Percentiles rank a stretch among this genome's conserved stretches.
Conservation (phyloP, 441 rosid species). For the Eutrema salsugineum region DNA sequence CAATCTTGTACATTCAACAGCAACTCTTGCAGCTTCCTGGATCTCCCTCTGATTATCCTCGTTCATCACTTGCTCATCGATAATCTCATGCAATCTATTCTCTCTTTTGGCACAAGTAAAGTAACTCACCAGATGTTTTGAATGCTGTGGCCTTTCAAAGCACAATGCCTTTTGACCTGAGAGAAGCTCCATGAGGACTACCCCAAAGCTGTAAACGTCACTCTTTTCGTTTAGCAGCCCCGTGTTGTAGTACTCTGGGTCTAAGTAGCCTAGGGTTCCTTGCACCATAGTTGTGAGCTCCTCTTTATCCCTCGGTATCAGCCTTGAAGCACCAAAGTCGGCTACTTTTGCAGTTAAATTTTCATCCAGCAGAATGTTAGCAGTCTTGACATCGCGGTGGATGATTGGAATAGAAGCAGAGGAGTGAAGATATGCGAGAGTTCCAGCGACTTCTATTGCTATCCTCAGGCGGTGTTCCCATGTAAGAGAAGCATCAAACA, state of each 20-base stretch:
- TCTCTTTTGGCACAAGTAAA: constrained; percentile 4
- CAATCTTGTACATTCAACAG: constrained; percentile 6
- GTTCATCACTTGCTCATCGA: background rate
- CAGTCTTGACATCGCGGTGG: constrained; percentile 25
- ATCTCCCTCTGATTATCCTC: background rate
- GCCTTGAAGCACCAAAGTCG: constrained; percentile 17
- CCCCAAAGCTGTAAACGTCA: constrained; percentile 21
- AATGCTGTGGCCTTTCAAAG: background rate
- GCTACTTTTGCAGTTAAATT: constrained; percentile 24
- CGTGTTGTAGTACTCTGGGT: constrained; percentile 15
- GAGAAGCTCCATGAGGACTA: constrained; percentile 28
- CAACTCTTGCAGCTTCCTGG: background rate
- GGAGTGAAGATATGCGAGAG: constrained; percentile 25
- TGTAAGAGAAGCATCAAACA: background rate
- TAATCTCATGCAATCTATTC: constrained; percentile 11
- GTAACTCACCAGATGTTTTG: constrained; percentile 21
- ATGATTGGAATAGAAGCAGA: constrained; percentile 29
- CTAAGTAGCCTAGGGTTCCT: constrained; percentile 7
- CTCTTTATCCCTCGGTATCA: constrained; percentile 17
- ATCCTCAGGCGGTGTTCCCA: constrained; percentile 8
- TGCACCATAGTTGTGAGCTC: constrained; percentile 24
- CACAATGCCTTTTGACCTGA: constrained; percentile 16
- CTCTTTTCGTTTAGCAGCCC: constrained; percentile 4
- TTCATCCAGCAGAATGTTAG: constrained; percentile 24
- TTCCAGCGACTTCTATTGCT: constrained; percentile 15